phyloP scores from a whole-genome alignment of 2,329 filamentous ascomycete genomes.

The Beauveria scarabaeidicola region DNA sequence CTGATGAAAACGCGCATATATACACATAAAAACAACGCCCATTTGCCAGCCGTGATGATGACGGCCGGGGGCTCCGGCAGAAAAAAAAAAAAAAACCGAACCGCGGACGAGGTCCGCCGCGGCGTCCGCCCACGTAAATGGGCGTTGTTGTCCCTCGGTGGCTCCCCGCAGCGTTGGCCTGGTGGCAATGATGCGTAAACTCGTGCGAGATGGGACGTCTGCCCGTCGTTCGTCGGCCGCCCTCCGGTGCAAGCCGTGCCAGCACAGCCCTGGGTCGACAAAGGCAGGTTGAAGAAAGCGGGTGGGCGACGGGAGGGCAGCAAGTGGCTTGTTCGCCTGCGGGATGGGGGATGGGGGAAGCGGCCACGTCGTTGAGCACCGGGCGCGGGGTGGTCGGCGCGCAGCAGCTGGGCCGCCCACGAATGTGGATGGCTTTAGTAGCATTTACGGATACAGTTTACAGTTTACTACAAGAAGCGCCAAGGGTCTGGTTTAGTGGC shows the following conservation, averaged over 20 bases:
- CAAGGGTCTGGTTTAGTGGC: too few relatives aligned
- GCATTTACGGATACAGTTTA: too few relatives aligned
- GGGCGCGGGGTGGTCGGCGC: conserved; percentile 18
- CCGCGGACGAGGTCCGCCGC: conserved; percentile 47
- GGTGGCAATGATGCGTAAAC: conserved; percentile 62
- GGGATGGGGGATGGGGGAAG: conserved; percentile 33
- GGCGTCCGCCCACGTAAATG: conserved; percentile 50
- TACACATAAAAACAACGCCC: neutral
- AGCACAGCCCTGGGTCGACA: too few relatives aligned
- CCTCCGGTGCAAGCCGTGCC: too few relatives aligned
- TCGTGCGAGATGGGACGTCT: conserved; percentile 56
- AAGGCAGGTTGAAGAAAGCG: too few relatives aligned
- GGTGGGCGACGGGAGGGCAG: too few relatives aligned
- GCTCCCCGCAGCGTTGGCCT: conserved; percentile 48
- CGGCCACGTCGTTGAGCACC: conserved; percentile 54
- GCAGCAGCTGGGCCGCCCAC: conserved; percentile 16
- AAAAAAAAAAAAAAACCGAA: conserved; percentile 21
- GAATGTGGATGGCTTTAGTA: conserved; percentile 10
- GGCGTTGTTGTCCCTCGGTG: conserved; percentile 45
- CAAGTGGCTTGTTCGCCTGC: too few relatives aligned
- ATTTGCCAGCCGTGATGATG: too few relatives aligned
- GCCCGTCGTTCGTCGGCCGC: conserved; percentile 47
- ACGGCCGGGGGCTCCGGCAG: too few relatives aligned
- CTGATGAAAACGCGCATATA: neutral
- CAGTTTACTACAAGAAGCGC: too few relatives aligned